phyloP scores from a whole-genome alignment of 1,139 yeast genomes.

The Yamadazyma conglobata region DNA sequence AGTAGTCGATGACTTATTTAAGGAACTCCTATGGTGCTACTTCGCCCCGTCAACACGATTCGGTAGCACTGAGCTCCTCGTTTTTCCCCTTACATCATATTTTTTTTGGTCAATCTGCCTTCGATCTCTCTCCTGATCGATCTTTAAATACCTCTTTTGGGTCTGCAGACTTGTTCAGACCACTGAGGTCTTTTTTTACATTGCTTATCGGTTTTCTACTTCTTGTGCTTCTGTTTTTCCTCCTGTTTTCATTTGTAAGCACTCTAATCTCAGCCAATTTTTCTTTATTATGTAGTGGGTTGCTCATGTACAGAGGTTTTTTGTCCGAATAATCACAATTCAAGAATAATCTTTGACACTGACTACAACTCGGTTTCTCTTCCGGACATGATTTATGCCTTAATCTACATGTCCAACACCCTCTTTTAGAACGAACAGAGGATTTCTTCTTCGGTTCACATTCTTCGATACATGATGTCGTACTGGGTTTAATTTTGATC shows the following conservation, averaged over 20 bases:
- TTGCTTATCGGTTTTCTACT: not conserved
- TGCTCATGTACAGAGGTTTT: conserved; percentile 56
- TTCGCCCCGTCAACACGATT: too few species aligned
- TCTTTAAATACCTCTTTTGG: not conserved
- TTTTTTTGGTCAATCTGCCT: too few species aligned
- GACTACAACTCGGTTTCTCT: conserved; percentile 53
- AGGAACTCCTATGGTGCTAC: too few species aligned
- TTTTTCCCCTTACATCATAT: too few species aligned
- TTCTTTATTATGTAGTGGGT: conserved; percentile 31
- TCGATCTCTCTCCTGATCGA: too few species aligned
- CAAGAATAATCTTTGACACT: conserved; percentile 50
- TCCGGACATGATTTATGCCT: conserved; percentile 66
- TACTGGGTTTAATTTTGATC: too few species aligned
- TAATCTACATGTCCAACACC: conserved; percentile 69
- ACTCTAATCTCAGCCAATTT: conserved; percentile 49
- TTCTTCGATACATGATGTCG: too few species aligned
- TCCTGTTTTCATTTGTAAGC: conserved; percentile 2
- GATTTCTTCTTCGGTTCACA: too few species aligned
- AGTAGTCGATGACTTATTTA: too few species aligned
- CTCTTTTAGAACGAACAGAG: conserved; percentile 30
- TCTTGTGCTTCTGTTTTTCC: not conserved
- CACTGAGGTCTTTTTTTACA: not conserved
- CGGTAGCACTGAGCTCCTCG: too few species aligned
- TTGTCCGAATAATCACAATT: conserved; percentile 40
- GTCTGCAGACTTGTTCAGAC: not conserved